Percentiles rank a stretch among this genome's conserved stretches.
phyloP scores from a whole-genome alignment of 208 protist species.

The Leishmania tropica region DNA sequence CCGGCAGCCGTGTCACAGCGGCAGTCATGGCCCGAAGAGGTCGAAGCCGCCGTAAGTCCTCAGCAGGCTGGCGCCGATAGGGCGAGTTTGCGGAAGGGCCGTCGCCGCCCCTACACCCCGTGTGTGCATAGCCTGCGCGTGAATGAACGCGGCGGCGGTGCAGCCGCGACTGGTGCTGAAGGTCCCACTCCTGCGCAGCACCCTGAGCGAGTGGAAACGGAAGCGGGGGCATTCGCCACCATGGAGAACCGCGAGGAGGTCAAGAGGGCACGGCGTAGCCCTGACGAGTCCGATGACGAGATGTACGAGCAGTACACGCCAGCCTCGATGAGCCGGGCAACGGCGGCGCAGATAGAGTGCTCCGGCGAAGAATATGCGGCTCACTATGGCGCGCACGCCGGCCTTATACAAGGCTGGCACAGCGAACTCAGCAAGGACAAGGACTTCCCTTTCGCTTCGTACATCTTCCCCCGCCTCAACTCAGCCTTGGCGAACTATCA shows the following conservation, averaged over 20 bases:
- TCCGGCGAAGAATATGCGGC: not conserved
- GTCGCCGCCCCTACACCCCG: not conserved
- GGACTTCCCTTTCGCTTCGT: conserved; percentile 23
- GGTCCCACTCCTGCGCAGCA: not conserved
- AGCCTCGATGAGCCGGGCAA: conserved; percentile 9
- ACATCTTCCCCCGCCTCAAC: conserved; percentile 56
- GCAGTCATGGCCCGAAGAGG: conserved; percentile 8
- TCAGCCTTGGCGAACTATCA: conserved; percentile 35
- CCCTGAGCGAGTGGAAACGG: conserved; percentile 9
- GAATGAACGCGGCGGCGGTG: not conserved
- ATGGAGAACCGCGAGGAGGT: conserved; percentile 2
- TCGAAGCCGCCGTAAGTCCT: conserved; percentile 3
- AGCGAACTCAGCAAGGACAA: conserved; percentile 17
- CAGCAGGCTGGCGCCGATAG: not conserved
- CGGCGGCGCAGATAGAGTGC: conserved; percentile 8
- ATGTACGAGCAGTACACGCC: conserved; percentile 7
- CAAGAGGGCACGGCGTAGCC: not conserved
- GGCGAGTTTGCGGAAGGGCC: not conserved
- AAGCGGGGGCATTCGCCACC: conserved; percentile 10
- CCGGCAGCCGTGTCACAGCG: conserved; percentile 24
- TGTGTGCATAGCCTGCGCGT: not conserved
- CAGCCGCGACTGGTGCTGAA: not conserved
- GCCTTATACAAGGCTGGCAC: not conserved
- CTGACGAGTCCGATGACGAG: not conserved
- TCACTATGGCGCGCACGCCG: not conserved